Percentiles rank a stretch among this genome's conserved stretches.
Evolutionary conservation across 73 alveolate species (phyloP).

Genomic region (Paraurostyla sp.): DNA sequence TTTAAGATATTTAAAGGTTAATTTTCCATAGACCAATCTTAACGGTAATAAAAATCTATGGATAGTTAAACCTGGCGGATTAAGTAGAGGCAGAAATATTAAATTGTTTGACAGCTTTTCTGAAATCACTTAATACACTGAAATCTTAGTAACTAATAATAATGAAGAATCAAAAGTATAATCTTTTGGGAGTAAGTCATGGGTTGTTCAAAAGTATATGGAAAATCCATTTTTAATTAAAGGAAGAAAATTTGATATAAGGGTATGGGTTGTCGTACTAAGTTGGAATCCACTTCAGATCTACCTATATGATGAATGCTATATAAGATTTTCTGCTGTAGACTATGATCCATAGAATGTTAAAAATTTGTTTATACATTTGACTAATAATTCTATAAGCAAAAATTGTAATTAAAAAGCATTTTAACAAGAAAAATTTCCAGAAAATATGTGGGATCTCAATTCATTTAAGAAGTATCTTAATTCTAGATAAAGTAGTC

Average conservation of each 20-base stretch:
- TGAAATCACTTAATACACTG: constrained; percentile 73
- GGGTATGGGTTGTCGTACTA: constrained; percentile 83
- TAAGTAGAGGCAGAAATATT: constrained; percentile 94
- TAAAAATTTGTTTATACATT: constrained; percentile 70
- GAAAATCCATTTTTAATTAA: constrained; percentile 91
- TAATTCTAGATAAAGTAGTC: neutral
- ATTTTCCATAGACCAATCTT: constrained; percentile 41
- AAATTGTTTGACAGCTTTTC: constrained; percentile 79
- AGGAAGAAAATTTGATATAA: constrained; percentile 91
- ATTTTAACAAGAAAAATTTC: neutral
- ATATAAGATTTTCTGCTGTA: constrained; percentile 81
- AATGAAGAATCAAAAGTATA: constrained; percentile 65
- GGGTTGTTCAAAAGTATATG: constrained; percentile 94
- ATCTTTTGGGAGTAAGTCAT: constrained; percentile 77
- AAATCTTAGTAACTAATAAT: constrained; percentile 72
- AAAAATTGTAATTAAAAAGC: neutral
- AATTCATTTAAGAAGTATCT: neutral
- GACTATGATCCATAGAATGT: constrained; percentile 76
- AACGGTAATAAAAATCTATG: constrained; percentile 86
- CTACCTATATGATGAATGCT: constrained; percentile 75
- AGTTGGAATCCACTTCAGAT: constrained; percentile 75
- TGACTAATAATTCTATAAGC: constrained; percentile 69
- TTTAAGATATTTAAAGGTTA: neutral
- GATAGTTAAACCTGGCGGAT: constrained; percentile 95
- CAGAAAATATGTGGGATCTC: constrained; percentile 38